Conservation (phyloP, 345 rosid genomes). For the Linum usitatissimum region DNA sequence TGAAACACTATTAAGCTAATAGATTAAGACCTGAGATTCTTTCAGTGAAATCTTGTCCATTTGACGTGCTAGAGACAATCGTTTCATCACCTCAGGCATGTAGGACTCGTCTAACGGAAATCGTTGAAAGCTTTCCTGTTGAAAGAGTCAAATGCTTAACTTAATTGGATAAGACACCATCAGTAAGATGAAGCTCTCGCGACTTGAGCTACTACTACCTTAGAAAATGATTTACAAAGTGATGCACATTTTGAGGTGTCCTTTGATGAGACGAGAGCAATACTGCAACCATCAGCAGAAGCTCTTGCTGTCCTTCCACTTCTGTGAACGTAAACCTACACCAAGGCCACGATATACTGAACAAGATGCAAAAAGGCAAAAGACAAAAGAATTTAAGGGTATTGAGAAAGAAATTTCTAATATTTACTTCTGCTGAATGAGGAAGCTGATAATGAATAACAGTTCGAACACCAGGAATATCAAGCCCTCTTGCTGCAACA, state of each 20-base stretch:
- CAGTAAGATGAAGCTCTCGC: background rate
- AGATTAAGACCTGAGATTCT: conserved; percentile 60
- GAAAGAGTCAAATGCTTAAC: conserved; percentile 1
- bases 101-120: conserved; percentile 83
- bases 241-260: conserved; percentile 79
- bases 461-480: conserved; percentile 88
- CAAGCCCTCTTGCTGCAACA: conserved; percentile 98
- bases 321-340: conserved; percentile 89
- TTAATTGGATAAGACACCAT: background rate
- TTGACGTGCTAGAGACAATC: conserved; percentile 85
- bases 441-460: conserved; percentile 97
- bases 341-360: background rate
- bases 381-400: conserved; percentile 8
- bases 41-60: conserved; percentile 64
- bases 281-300: conserved; percentile 85
- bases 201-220: conserved; percentile 37
- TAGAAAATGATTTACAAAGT: conserved; percentile 79
- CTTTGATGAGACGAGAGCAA: conserved; percentile 66
- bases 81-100: conserved; percentile 77
- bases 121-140: conserved; percentile 64
- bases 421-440: conserved; percentile 78
- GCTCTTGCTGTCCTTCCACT: conserved; percentile 99
- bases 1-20: background rate
- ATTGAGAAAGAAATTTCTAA: conserved; percentile 5
- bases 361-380: background rate